Evolutionary conservation across 345 rosid species (phyloP), one percentile per base, ranked within the genome.

Genomic region (Eucalyptus regnans): DNA sequence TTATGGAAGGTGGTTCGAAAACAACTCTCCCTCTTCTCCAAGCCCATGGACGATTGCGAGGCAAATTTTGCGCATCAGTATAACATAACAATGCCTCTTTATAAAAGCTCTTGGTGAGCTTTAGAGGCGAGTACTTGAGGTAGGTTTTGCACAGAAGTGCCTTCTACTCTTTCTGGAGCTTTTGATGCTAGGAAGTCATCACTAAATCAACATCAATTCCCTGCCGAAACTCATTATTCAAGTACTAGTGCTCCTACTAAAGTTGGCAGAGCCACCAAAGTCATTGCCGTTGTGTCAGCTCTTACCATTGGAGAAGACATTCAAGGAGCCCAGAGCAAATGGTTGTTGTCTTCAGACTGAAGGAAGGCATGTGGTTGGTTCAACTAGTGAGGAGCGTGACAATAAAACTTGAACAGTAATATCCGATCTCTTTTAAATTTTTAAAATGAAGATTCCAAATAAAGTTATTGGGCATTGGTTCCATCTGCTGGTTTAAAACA

Each of bases 21-120:
- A 93, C 94, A 93, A 90, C 91, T 91, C 94, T 91, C 91, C 94
- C 51, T 92, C 95, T 84, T 86, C 93, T 85, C 20, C 89, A 86
- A 93, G 92, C 91, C 83, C 94, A 86, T 92, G 92, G 80, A 93
- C 86, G 87, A 80, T 95, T 90, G 96, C 97, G 12, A 94, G 93
- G 92, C 94, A 94, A 89, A 91, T 96, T 87, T 91, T 97, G 93
- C 96, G 91, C 27, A 93, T 97, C 89, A 96, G 96, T 92, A 91
- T 98, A 90, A 93, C 91, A 86, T 97, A 96, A 91, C 90, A 95
- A 48, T 94, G 95, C 90, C 94, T 98, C 84, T 94, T 98, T 12
- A 96, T 94, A 92, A 99, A 97, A 90, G 99, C 97, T 89, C 97
- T 98, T 91, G 99, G 99, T 88, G 99, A 96, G 92, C 99, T 99